These are phyloP conservation scores for Westerdykella ornata DNA, from an alignment of 2,329 filamentous ascomycete genomes.

Conservation along the genomic window DNA sequence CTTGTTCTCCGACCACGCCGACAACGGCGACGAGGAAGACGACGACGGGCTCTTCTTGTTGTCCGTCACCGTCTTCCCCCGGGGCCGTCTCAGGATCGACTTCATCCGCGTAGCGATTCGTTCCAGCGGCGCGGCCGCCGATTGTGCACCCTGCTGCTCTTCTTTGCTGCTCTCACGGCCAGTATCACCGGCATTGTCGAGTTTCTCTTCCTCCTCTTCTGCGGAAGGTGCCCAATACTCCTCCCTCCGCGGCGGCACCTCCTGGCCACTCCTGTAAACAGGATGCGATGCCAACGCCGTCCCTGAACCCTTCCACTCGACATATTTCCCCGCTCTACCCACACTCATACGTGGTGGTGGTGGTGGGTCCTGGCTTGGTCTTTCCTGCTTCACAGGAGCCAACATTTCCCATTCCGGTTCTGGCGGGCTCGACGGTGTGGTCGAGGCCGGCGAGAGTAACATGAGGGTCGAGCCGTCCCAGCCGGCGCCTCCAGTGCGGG, in stretches of 20 bases:
- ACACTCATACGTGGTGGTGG: too few relatives aligned
- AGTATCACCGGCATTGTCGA: background rate
- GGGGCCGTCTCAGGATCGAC: slow-evolving; percentile 23
- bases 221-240: background rate
- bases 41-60: slow-evolving; percentile 5
- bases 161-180: slow-evolving; percentile 5
- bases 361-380: slow-evolving; percentile 1
- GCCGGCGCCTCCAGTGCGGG: slow-evolving; percentile 16
- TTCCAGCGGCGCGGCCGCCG: slow-evolving; percentile 17
- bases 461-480: slow-evolving; percentile 26
- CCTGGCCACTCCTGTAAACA: too few relatives aligned
- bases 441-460: slow-evolving; percentile 25
- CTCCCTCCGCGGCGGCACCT: background rate
- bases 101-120: slow-evolving; percentile 29
- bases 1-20: slow-evolving; percentile 16
- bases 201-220: slow-evolving; percentile 4
- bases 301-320: background rate
- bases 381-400: slow-evolving; percentile 11
- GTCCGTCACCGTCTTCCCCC: slow-evolving; percentile 14
- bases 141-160: slow-evolving; percentile 1
- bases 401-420: slow-evolving; percentile 34
- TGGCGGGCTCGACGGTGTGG: slow-evolving; percentile 16
- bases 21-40: too few relatives aligned
- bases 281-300: background rate
- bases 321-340: too few relatives aligned